phyloP scores from a whole-genome alignment of 2,329 filamentous ascomycete genomes.

The Cytospora schulzeri region DNA sequence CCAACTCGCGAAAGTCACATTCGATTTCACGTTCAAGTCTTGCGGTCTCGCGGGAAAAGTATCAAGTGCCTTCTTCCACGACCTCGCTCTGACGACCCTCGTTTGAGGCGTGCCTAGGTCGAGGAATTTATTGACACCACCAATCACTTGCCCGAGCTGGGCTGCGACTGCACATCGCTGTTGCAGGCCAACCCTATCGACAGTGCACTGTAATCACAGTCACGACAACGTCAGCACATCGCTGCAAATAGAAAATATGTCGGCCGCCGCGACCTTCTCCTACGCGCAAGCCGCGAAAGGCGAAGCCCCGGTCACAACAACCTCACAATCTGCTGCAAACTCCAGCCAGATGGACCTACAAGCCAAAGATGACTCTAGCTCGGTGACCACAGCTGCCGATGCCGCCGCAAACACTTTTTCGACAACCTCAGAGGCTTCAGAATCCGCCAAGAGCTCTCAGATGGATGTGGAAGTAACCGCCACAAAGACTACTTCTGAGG shows the following conservation, averaged over 20 bases:
- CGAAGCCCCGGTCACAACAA: conserved; percentile 51
- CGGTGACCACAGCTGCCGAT: conserved; percentile 40
- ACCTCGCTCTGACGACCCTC: conserved; percentile 19
- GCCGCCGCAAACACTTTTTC: conserved; percentile 41
- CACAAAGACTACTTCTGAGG: conserved; percentile 36
- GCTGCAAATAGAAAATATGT: conserved; percentile 43
- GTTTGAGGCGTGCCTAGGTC: conserved; percentile 25
- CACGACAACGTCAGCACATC: conserved; percentile 13
- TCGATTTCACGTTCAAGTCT: conserved; percentile 2
- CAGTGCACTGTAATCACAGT: conserved; percentile 19
- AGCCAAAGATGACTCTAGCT: conserved; percentile 39
- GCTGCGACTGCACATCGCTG: conserved; percentile 22
- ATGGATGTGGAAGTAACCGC: conserved; percentile 30
- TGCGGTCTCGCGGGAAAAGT: conserved; percentile 14
- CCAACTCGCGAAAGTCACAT: conserved; percentile 2
- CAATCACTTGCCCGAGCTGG: conserved; percentile 20
- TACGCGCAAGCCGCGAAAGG: conserved; percentile 96
- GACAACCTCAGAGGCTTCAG: conserved; percentile 39
- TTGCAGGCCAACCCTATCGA: conserved; percentile 21
- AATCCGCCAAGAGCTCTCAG: conserved; percentile 33
- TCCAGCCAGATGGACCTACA: conserved; percentile 39
- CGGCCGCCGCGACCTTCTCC: conserved; percentile 69
- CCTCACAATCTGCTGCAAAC: conserved; percentile 37
- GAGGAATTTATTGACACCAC: conserved; percentile 21
- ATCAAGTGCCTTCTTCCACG: conserved; percentile 19